Conservation (phyloP, 2,329 filamentous ascomycete species). For the Thelonectria olida region DNA sequence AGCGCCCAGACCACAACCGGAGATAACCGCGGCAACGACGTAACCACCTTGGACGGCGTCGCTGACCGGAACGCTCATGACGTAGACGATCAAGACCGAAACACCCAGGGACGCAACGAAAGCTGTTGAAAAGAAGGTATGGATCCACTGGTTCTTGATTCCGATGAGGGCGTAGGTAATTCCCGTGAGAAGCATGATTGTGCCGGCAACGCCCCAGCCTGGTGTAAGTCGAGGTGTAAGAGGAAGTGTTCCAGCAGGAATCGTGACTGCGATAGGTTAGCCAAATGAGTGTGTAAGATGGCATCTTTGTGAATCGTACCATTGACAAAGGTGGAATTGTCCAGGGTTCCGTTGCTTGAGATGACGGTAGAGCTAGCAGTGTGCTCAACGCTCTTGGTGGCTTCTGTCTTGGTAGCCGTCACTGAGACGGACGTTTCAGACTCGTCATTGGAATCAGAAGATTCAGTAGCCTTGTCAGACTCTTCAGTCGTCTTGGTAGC, state of each 20-base stretch:
- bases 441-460: slow-evolving; percentile 10
- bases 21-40: slow-evolving; percentile 78
- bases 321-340: slow-evolving; percentile 46
- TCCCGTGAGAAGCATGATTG: slow-evolving; percentile 79
- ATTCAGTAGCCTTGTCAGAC: slow-evolving; percentile 24
- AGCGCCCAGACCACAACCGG: slow-evolving; percentile 78
- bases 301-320: slow-evolving; percentile 36
- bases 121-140: slow-evolving; percentile 82
- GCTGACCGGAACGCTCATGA: slow-evolving; percentile 82
- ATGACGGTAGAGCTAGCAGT: slow-evolving; percentile 32
- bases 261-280: slow-evolving; percentile 49
- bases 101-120: slow-evolving; percentile 79
- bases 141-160: slow-evolving; percentile 82
- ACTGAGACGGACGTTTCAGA: slow-evolving; percentile 19
- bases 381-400: slow-evolving; percentile 20
- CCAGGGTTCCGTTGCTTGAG: slow-evolving; percentile 30
- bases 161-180: slow-evolving; percentile 77
- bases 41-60: slow-evolving; percentile 86
- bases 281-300: not conserved
- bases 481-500: slow-evolving; percentile 23
- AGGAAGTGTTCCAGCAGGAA: slow-evolving; percentile 68
- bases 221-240: slow-evolving; percentile 80
- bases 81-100: slow-evolving; percentile 85
- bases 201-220: slow-evolving; percentile 80
- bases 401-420: slow-evolving; percentile 25